Base-by-base conservation (phyloP, 148 eudicot genomes). In the Chenopodium formosanum region DNA sequence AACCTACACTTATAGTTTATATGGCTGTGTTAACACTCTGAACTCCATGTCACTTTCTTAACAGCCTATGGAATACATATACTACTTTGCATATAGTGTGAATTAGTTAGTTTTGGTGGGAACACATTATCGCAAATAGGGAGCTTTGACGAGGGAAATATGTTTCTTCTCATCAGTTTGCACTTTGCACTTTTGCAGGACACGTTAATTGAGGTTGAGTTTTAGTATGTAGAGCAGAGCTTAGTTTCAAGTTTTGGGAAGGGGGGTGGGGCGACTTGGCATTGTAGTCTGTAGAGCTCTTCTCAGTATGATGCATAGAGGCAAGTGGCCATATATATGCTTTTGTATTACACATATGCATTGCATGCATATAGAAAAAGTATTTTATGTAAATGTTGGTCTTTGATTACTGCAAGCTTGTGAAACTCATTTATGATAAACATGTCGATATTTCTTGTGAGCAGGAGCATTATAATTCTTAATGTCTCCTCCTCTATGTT, bases 401-500 rank as follows among this genome's bases (percentile, higher is more conserved):
- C 23, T 58, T 9, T 58, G 48, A 67, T 50, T 44, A 53, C 22
- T 52, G 32, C 46, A 40, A 34, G 44, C 40, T 58, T 56, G 69
- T 72, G 58, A 69, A 79, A 52, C 75, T 79, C 11, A 78, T 12
- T 46, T 19, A 14, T 79, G 46, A 16, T 52, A 56, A 22, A 65
- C 34, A 27, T 70, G 13, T 73, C 53, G 25, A 20, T 53, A 4
- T 9, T 13, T 47, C 25, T 14, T 34, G 23, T 48, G 68, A 64
- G 69, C 40, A 16, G 23, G 25, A 70, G 44, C 73, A 48, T 58
- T 16, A 16, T 70, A 79, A 7, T 82, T 79, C 74, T 76, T 37
- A 13, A 63, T 32, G 9, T 66, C 37, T 72, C 58, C 16, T 72
- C 29, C 23, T 67, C 60, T 79, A 56, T 85, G 72, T 79, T 69